These are phyloP conservation scores for Tetrahymena thermophila DNA, from an alignment of 73 alveolate genomes.

Conservation along the genomic window DNA sequence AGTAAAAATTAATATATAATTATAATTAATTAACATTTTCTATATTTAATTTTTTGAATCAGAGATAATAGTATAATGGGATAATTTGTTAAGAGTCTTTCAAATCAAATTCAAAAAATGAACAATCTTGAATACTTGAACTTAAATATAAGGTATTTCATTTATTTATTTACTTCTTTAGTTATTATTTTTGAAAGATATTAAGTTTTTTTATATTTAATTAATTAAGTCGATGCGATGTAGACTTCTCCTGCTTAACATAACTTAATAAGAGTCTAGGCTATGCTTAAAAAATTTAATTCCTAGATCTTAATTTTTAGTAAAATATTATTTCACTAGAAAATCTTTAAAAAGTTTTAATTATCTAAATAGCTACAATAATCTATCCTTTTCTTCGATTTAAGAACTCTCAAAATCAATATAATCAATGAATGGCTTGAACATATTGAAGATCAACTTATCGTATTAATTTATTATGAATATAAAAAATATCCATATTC, in stretches of 20 bases:
- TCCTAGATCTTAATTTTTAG: neutral
- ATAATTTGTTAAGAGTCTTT: neutral
- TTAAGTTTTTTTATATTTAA: neutral
- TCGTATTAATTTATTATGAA: neutral
- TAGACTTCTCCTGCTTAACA: neutral
- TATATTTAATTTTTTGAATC: neutral
- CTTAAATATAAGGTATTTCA: neutral
- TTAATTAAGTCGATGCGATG: neutral
- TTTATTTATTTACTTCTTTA: neutral
- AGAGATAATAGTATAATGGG: neutral
- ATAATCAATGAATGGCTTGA: neutral
- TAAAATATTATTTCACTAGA: neutral
- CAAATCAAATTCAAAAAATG: neutral
- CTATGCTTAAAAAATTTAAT: neutral
- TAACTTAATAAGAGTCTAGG: neutral
- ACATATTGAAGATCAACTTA: neutral
- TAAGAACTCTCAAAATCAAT: neutral
- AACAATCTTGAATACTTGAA: neutral
- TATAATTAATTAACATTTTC: neutral
- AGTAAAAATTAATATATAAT: neutral
- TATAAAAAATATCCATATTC: neutral
- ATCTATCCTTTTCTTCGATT: neutral
- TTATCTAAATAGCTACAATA: neutral
- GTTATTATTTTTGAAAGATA: neutral
- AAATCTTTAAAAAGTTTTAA: neutral